Evolutionary conservation across 345 rosid genomes (phyloP), one percentile per base, ranked within the genome.

Genomic region (Turritis glabra): DNA sequence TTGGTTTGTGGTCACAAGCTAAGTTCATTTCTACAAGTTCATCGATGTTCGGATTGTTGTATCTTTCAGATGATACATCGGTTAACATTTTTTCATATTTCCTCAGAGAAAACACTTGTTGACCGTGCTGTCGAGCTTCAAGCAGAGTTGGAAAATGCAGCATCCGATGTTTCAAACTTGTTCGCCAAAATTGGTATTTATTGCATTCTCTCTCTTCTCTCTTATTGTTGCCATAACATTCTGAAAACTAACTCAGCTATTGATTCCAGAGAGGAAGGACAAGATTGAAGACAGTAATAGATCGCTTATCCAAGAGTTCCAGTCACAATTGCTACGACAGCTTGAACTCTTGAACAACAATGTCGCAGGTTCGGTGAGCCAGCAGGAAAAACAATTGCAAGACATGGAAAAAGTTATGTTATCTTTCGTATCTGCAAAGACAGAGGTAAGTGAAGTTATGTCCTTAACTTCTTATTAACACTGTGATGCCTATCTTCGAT

Each of bases 331-430:
- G 73, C 87, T 86, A 54, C 84, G 66, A 63, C 94, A 90, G 69
- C 96, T 92, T 57, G 92, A 86, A 56, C 77, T 81, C 63, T 85
- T 94, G 85, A 97, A 90, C 63, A 86, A 80, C 88, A 85, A 88
- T 54, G 93, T 90, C 54, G 93, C 97, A 37, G 75, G 84, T 73
- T 92, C 99, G 63, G 90, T 85, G 69, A 85, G 83, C 51, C 96
- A 84, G 63, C 97, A 92, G 75, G 99, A 89, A 81, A 84, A 82
- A 81, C 97, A 92, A 66, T 84, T 92, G 78, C 90, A 84, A 71
- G 88, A 74, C 69, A 90, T 94, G 97, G 97, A 91, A 74, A 92
- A 85, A 77, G 95, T 91, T 65, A 90, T 94, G 97, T 82, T 85
- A 68, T 87, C 93, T 33, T 91, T 91, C 58, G 98, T 94, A 32